phyloP scores from a whole-genome alignment of 352 stramenopile genomes.

The Pythium monospermum region DNA sequence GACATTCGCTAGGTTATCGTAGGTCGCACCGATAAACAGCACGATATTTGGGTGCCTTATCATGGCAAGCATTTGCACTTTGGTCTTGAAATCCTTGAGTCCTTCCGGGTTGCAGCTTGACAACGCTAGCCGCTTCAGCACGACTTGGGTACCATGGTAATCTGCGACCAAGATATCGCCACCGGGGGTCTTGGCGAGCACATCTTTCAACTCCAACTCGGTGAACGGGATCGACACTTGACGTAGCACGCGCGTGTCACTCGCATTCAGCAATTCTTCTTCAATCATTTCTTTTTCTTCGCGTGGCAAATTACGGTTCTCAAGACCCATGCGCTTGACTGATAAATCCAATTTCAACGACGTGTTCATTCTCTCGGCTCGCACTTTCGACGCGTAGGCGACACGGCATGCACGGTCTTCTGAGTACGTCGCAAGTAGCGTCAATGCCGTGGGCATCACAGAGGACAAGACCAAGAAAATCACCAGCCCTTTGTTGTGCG shows the following conservation, averaged over 20 bases:
- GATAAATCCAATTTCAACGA: conserved; percentile 74
- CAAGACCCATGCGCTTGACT: conserved; percentile 61
- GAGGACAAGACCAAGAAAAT: conserved; percentile 58
- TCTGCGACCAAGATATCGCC: conserved; percentile 66
- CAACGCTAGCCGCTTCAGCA: conserved; percentile 71
- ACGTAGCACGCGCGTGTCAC: conserved; percentile 52
- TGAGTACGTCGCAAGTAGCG: conserved; percentile 69
- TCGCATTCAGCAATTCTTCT: conserved; percentile 32
- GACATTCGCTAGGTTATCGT: conserved; percentile 75
- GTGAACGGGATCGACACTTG: conserved; percentile 74
- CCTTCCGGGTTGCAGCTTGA: conserved; percentile 52
- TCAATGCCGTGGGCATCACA: conserved; percentile 56
- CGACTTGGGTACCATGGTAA: conserved; percentile 69
- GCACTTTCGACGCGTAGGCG: conserved; percentile 68
- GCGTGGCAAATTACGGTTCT: conserved; percentile 54
- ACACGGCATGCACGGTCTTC: conserved; percentile 65
- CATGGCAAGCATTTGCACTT: conserved; percentile 73
- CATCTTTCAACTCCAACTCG: conserved; percentile 68
- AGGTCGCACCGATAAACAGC: conserved; percentile 81
- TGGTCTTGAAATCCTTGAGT: conserved; percentile 66
- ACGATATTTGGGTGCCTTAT: conserved; percentile 85
- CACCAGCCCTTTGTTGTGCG: conserved; percentile 43
- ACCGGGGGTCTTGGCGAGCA: conserved; percentile 57
- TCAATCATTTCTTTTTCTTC: conserved; percentile 60
- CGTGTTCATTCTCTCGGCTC: conserved; percentile 76